These are phyloP conservation scores for Colletotrichum musae DNA, from an alignment of 2,329 filamentous ascomycete genomes.

Conservation along the genomic window DNA sequence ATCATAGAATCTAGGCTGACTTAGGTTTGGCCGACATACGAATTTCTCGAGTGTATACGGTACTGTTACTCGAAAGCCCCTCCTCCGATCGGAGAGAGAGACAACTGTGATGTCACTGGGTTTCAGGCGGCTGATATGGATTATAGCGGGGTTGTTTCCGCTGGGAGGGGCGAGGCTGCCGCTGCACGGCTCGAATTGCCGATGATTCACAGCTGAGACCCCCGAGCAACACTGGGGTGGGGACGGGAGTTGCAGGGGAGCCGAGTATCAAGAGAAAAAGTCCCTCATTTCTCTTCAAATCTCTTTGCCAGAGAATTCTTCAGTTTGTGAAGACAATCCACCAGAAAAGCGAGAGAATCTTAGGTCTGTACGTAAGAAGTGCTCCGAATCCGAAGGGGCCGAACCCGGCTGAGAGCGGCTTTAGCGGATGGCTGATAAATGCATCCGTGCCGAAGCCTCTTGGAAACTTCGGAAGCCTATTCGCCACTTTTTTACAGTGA, in stretches of 20 bases:
- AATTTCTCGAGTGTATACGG: too few relatives aligned
- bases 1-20: too few relatives aligned
- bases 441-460: constrained; percentile 10
- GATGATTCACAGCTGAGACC: constrained; percentile 19
- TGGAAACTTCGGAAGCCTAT: constrained; percentile 17
- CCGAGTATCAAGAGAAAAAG: neutral
- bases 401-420: constrained; percentile 25
- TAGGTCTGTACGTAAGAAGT: too few relatives aligned
- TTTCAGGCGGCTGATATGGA: neutral
- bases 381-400: constrained; percentile 2
- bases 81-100: neutral
- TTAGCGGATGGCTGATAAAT: constrained; percentile 36
- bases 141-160: constrained; percentile 31
- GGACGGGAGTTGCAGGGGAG: too few relatives aligned
- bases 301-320: too few relatives aligned
- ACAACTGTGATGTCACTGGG: neutral
- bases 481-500: constrained; percentile 23
- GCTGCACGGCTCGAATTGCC: constrained; percentile 26
- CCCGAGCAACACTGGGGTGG: too few relatives aligned
- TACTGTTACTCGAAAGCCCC: too few relatives aligned
- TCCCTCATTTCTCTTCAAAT: too few relatives aligned
- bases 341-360: too few relatives aligned
- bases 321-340: too few relatives aligned
- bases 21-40: too few relatives aligned
- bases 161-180: constrained; percentile 14